Conservation (phyloP, 108 stramenopile genomes). For the Cylindrotheca closterium region DNA sequence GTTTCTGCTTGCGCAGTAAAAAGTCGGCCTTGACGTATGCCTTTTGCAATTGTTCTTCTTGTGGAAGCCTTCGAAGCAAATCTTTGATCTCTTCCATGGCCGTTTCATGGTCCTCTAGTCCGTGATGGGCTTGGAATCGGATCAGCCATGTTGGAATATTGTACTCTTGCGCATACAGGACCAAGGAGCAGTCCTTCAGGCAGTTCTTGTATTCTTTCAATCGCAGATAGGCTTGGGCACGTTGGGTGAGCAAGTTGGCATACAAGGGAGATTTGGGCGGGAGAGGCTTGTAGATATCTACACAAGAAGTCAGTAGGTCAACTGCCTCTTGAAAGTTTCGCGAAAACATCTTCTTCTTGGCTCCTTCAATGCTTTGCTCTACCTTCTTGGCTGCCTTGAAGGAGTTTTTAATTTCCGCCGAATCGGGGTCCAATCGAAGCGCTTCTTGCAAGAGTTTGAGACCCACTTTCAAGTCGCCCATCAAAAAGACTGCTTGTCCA, state of each 20-base stretch:
- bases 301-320: conserved; percentile 5
- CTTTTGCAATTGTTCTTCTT: conserved; percentile 29
- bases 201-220: conserved; percentile 28
- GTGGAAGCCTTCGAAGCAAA: conserved; percentile 42
- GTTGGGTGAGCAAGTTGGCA: conserved; percentile 32
- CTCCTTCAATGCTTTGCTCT: conserved; percentile 3
- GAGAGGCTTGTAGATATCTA: conserved; percentile 7
- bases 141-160: conserved; percentile 43
- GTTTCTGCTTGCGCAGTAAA: conserved; percentile 37
- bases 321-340: conserved; percentile 33
- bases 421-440: conserved; percentile 48
- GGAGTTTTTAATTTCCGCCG: conserved; percentile 1
- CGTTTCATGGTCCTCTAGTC: conserved; percentile 33
- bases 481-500: conserved; percentile 33
- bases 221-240: conserved; percentile 39
- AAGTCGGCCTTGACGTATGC: conserved; percentile 57
- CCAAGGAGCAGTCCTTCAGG: conserved; percentile 37
- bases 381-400: conserved; percentile 19
- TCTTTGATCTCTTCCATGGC: conserved; percentile 26
- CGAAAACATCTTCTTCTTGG: conserved; percentile 15
- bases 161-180: conserved; percentile 41
- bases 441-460: conserved; percentile 33
- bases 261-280: conserved; percentile 31
- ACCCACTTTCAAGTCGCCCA: conserved; percentile 29
- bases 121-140: conserved; percentile 37